These are phyloP conservation scores for Candida manassasensis DNA, from an alignment of 805 yeast genomes.

Conservation along the genomic window DNA sequence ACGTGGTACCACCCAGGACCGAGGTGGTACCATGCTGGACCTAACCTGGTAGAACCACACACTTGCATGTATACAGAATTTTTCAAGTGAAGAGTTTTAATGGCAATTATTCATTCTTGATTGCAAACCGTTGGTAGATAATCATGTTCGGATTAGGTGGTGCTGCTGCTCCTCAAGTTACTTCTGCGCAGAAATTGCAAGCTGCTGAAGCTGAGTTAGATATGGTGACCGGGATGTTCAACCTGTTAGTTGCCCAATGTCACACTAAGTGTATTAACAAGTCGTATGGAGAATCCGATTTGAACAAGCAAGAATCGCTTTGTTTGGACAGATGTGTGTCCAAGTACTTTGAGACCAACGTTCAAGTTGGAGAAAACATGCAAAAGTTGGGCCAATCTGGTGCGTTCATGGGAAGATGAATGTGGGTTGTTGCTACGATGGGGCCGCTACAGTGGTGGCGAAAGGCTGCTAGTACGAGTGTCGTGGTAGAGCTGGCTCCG, in stretches of 20 bases:
- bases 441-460: too few species aligned
- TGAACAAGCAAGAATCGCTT: conserved; percentile 73
- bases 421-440: too few species aligned
- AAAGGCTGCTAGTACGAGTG: not conserved
- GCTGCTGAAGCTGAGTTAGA: conserved; percentile 98
- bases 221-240: conserved; percentile 97
- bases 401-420: conserved; percentile 43
- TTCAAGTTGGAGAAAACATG: conserved; percentile 82
- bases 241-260: conserved; percentile 83
- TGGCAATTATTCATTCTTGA: not conserved
- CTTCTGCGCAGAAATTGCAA: conserved; percentile 69
- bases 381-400: conserved; percentile 45
- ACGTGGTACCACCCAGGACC: too few species aligned
- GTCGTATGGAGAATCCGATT: conserved; percentile 64
- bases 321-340: conserved; percentile 96
- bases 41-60: too few species aligned
- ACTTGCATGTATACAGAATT: too few species aligned
- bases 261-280: conserved; percentile 77
- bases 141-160: conserved; percentile 76
- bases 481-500: not conserved
- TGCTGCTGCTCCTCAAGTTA: conserved; percentile 63
- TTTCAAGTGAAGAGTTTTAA: conserved; percentile 7
- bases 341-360: conserved; percentile 90
- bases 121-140: not conserved
- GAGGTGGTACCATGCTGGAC: too few species aligned